Conservation (phyloP, 139 green algal species). For the Spirogloea muscicola region DNA sequence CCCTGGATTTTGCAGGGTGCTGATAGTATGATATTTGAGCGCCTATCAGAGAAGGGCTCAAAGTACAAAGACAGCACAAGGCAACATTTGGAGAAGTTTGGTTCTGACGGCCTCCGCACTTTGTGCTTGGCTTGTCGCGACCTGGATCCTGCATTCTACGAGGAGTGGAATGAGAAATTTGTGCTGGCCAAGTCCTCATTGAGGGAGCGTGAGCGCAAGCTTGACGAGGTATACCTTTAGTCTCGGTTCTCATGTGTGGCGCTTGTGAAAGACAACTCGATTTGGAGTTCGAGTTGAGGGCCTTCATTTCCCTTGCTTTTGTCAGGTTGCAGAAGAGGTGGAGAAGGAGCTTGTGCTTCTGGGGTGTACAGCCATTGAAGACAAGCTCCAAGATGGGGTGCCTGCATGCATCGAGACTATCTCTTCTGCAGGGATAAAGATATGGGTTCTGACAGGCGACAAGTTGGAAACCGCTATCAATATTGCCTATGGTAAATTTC, state of each 20-base stretch:
- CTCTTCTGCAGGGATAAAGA: constrained; percentile 78
- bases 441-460: constrained; percentile 88
- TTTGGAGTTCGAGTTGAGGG: too few species aligned
- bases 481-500: constrained; percentile 79
- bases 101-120: constrained; percentile 74
- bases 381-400: constrained; percentile 95
- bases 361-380: constrained; percentile 95
- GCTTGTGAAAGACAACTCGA: too few species aligned
- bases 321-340: constrained; percentile 50
- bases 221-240: constrained; percentile 62
- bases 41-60: constrained; percentile 49
- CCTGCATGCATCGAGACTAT: constrained; percentile 83
- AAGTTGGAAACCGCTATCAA: constrained; percentile 92
- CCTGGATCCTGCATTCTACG: constrained; percentile 41
- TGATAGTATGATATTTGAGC: constrained; percentile 73
- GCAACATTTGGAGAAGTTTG: constrained; percentile 74
- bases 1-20: constrained; percentile 73
- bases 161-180: constrained; percentile 47
- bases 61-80: constrained; percentile 41
- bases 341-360: constrained; percentile 70
- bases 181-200: constrained; percentile 47
- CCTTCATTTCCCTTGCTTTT: not conserved
- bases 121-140: constrained; percentile 47
- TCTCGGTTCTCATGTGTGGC: too few species aligned
- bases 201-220: constrained; percentile 59